Evolutionary conservation across 2,329 filamentous ascomycete genomes (phyloP).

Genomic region (Periconia sp.): DNA sequence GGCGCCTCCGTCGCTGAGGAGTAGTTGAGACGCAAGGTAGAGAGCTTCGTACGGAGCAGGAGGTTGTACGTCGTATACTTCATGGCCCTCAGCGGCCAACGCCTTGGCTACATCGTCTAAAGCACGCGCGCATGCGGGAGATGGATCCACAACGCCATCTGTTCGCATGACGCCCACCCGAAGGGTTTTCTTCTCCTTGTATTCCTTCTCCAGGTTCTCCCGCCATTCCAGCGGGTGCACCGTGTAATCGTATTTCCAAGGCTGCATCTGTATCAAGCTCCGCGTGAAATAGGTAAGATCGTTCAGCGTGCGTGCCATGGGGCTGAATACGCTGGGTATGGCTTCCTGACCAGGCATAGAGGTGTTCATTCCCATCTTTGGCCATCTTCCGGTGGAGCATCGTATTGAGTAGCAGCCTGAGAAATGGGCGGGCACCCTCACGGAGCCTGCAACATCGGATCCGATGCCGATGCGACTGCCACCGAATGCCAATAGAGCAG

Average conservation of each 20-base stretch:
- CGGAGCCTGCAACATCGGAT: constrained; percentile 87
- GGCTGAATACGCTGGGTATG: constrained; percentile 83
- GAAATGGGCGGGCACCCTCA: constrained; percentile 84
- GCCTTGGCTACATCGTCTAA: constrained; percentile 70
- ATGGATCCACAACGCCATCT: constrained; percentile 82
- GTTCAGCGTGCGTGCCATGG: constrained; percentile 83
- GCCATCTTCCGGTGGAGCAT: constrained; percentile 89
- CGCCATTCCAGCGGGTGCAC: constrained; percentile 87
- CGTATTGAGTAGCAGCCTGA: constrained; percentile 84
- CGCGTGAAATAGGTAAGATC: constrained; percentile 85
- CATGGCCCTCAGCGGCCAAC: constrained; percentile 71
- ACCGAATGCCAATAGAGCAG: constrained; percentile 77
- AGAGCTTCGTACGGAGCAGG: constrained; percentile 75
- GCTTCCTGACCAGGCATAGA: constrained; percentile 94
- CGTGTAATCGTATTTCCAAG: constrained; percentile 85
- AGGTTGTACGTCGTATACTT: constrained; percentile 66
- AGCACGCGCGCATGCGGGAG: constrained; percentile 79
- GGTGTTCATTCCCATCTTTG: constrained; percentile 78
- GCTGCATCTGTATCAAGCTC: constrained; percentile 75
- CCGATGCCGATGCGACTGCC: constrained; percentile 86
- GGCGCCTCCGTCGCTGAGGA: constrained; percentile 81
- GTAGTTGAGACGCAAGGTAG: constrained; percentile 73
- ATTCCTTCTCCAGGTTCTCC: constrained; percentile 60
- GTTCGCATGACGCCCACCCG: constrained; percentile 76
- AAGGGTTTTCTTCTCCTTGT: constrained; percentile 62